Evolutionary conservation across 768 basidiomycete genomes (phyloP).

Genomic region (Termitomyces sp.): DNA sequence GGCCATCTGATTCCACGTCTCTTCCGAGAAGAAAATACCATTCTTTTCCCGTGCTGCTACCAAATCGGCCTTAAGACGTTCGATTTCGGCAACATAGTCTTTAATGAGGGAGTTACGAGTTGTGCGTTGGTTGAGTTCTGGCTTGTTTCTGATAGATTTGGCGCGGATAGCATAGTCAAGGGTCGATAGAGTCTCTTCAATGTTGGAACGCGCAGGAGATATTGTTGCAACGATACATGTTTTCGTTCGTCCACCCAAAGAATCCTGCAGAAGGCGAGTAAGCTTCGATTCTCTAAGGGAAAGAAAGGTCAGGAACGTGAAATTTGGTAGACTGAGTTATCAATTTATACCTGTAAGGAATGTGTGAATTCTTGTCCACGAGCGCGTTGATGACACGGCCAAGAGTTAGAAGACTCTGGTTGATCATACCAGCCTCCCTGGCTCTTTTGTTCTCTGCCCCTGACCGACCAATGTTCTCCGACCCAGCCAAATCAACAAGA

Average conservation of each 20-base stretch:
- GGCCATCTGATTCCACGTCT: constrained; percentile 82
- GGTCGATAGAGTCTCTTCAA: constrained; percentile 97
- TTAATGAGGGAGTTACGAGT: constrained; percentile 88
- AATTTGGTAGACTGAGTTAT: background rate
- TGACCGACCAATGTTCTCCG: constrained; percentile 94
- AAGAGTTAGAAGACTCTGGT: constrained; percentile 93
- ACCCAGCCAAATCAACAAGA: constrained; percentile 95
- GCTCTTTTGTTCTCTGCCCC: constrained; percentile 96
- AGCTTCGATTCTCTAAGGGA: constrained; percentile 85
- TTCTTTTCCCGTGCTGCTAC: constrained; percentile 93
- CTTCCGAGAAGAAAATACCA: constrained; percentile 90
- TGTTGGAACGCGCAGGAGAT: constrained; percentile 88
- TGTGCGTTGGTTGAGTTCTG: constrained; percentile 93
- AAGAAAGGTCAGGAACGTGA: background rate
- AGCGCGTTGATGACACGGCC: constrained; percentile 95
- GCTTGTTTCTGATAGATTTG: constrained; percentile 92
- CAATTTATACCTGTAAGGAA: constrained; percentile 81
- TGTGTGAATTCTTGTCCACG: constrained; percentile 87
- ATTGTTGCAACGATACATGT: constrained; percentile 97
- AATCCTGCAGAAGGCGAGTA: constrained; percentile 96
- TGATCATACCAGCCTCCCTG: constrained; percentile 98
- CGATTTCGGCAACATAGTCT: constrained; percentile 92
- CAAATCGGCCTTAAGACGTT: constrained; percentile 86
- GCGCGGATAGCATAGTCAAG: constrained; percentile 95
- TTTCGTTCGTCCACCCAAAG: constrained; percentile 95